Evolutionary conservation across 306 rosid genomes (phyloP).

Genomic region (Canavalia gladiata): DNA sequence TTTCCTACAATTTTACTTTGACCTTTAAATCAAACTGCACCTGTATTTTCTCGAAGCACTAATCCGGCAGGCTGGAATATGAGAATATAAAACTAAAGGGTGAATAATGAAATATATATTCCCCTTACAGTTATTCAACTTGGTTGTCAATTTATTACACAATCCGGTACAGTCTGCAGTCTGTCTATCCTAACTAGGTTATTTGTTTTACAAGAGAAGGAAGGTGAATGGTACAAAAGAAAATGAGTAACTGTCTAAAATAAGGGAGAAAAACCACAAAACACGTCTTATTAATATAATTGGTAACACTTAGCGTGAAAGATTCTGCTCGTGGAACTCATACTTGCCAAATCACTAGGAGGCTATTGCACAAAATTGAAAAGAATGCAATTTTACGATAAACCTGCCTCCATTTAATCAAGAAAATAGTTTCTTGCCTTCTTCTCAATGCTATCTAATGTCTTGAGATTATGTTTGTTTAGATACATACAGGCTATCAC

Average conservation of each 20-base stretch:
- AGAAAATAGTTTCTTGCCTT: conserved; percentile 24
- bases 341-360: conserved; percentile 27
- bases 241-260: not conserved
- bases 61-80: not conserved
- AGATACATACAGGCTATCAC: conserved; percentile 5
- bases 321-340: conserved; percentile 13
- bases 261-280: conserved; percentile 14
- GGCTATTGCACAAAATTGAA: conserved; percentile 12
- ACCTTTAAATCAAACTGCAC: conserved; percentile 15
- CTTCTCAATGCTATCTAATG: not conserved
- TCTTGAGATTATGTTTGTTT: not conserved
- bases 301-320: conserved; percentile 11
- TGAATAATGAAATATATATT: not conserved
- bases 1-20: not conserved
- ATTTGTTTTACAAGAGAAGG: not conserved
- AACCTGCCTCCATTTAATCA: conserved; percentile 34
- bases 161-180: conserved; percentile 19
- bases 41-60: conserved; percentile 20
- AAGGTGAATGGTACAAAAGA: conserved; percentile 2
- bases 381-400: not conserved
- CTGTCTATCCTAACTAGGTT: conserved; percentile 7
- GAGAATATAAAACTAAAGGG: conserved; percentile 6
- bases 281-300: conserved; percentile 2
- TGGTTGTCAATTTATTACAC: conserved; percentile 2
- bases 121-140: not conserved